phyloP scores from a whole-genome alignment of 73 alveolate genomes.

The Paramecium sexaurelia region DNA sequence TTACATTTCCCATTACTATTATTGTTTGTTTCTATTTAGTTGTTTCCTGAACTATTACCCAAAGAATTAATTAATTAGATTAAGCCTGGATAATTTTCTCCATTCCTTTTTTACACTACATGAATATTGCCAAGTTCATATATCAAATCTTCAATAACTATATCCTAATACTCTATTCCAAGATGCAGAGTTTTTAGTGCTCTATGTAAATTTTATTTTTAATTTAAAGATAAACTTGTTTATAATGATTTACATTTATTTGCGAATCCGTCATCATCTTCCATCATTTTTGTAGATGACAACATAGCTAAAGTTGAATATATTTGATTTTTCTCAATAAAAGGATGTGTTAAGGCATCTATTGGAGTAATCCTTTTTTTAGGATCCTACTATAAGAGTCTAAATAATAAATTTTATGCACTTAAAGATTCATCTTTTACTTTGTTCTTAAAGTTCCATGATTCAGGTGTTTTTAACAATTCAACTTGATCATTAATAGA shows the following conservation, averaged over 20 bases:
- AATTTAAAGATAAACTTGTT: neutral
- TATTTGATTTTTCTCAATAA: constrained; percentile 63
- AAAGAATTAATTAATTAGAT: constrained; percentile 11
- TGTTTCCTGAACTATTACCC: neutral
- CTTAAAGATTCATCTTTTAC: neutral
- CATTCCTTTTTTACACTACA: constrained; percentile 1
- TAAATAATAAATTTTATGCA: constrained; percentile 10
- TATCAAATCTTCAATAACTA: neutral
- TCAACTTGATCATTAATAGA: neutral
- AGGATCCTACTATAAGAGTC: neutral
- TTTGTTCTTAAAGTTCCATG: neutral
- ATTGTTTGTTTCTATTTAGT: neutral
- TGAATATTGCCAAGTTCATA: constrained; percentile 24
- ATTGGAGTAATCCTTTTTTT: constrained; percentile 75
- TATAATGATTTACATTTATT: neutral
- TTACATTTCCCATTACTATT: neutral
- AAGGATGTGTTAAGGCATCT: constrained; percentile 89
- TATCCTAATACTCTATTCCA: constrained; percentile 17
- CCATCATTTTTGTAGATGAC: neutral
- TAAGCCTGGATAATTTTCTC: constrained; percentile 20
- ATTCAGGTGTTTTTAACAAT: neutral
- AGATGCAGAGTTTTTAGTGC: constrained; percentile 3
- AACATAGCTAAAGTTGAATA: neutral
- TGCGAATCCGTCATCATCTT: neutral
- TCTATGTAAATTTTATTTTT: neutral